These are phyloP conservation scores for Euphorbia neoarborescens DNA, from an alignment of 441 rosid species.

Conservation along the genomic window DNA sequence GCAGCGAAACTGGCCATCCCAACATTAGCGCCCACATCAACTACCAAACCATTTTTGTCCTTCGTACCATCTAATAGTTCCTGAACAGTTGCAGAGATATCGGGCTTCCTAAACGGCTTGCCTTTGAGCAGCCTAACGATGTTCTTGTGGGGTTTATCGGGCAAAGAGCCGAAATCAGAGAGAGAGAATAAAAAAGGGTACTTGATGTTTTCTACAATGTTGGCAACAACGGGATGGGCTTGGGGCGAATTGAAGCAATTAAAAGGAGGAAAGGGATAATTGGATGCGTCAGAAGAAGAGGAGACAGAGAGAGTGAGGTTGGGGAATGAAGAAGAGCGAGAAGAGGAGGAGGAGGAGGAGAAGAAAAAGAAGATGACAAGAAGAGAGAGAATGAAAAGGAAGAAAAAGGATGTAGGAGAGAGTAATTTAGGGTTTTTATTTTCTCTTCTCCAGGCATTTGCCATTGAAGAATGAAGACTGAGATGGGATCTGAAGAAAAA, in stretches of 20 bases:
- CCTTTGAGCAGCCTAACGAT: constrained; percentile 81
- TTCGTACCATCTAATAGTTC: constrained; percentile 44
- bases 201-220: constrained; percentile 71
- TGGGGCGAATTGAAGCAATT: constrained; percentile 71
- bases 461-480: constrained; percentile 38
- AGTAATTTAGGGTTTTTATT: constrained; percentile 36
- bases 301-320: constrained; percentile 28
- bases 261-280: constrained; percentile 43
- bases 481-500: constrained; percentile 4
- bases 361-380: constrained; percentile 32
- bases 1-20: constrained; percentile 97
- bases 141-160: constrained; percentile 93
- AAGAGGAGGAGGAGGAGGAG: constrained; percentile 29
- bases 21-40: constrained; percentile 93
- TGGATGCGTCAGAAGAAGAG: constrained; percentile 15
- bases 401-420: constrained; percentile 34
- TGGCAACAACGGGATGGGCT: constrained; percentile 81
- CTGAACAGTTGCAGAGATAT: constrained; percentile 77
- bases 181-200: constrained; percentile 72
- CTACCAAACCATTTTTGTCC: constrained; percentile 43
- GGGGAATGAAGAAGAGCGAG: constrained; percentile 27
- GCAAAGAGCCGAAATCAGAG: constrained; percentile 73
- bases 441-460: constrained; percentile 79
- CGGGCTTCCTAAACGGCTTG: constrained; percentile 76
- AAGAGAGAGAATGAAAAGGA: constrained; percentile 26